Conservation (phyloP, 345 rosid species). For the Noccaea bulbosa region DNA sequence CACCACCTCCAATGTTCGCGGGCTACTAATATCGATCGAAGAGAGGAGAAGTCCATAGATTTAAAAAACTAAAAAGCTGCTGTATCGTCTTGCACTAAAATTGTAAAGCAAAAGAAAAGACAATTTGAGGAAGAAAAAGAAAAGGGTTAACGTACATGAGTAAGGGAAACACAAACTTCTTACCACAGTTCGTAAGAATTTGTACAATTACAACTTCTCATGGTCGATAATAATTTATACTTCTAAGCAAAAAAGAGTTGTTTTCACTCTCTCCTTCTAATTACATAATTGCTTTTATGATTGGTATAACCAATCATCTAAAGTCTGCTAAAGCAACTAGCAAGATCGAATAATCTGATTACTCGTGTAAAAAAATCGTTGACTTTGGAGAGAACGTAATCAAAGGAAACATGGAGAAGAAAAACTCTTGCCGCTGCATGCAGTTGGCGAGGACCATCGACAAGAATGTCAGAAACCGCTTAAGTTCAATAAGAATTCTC, state of each 20-base stretch:
- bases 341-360: background rate
- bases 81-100: slow-evolving; percentile 18
- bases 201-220: slow-evolving; percentile 34
- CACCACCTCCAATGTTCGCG: slow-evolving; percentile 77
- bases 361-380: background rate
- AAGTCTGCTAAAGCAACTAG: slow-evolving; percentile 3
- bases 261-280: slow-evolving; percentile 6
- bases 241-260: slow-evolving; percentile 23
- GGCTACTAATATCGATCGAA: slow-evolving; percentile 56
- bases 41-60: background rate
- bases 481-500: too few relatives aligned
- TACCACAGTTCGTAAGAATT: slow-evolving; percentile 7
- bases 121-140: slow-evolving; percentile 26
- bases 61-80: slow-evolving; percentile 9
- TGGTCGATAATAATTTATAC: slow-evolving; percentile 15
- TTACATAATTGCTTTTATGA: background rate
- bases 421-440: too few relatives aligned
- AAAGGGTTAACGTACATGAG: slow-evolving; percentile 22
- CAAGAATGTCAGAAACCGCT: too few relatives aligned
- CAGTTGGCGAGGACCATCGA: too few relatives aligned
- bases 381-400: too few relatives aligned
- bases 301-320: background rate
- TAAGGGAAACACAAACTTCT: background rate
- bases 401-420: too few relatives aligned
- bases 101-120: slow-evolving; percentile 8